phyloP scores from a whole-genome alignment of 768 basidiomycete genomes.

The Melanogaster broomeanus region DNA sequence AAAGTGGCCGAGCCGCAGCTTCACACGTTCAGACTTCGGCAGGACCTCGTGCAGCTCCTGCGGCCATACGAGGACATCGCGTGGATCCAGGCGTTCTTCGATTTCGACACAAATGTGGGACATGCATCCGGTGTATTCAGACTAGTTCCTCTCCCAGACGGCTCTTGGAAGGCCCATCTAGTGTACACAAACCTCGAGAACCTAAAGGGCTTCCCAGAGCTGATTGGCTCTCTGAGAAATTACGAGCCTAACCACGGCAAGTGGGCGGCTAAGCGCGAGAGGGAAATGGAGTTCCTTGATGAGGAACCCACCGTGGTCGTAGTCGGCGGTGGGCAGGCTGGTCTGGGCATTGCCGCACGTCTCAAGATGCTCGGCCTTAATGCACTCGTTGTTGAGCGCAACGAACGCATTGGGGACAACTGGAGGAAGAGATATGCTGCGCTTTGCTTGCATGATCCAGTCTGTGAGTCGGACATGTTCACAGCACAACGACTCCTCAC shows the following conservation, averaged over 20 bases:
- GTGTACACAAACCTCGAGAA: slow-evolving; percentile 54
- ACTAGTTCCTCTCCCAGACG: slow-evolving; percentile 43
- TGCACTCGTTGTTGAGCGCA: slow-evolving; percentile 25
- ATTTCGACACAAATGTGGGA: slow-evolving; percentile 45
- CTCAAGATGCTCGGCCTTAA: slow-evolving; percentile 35
- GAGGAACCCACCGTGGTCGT: slow-evolving; percentile 54
- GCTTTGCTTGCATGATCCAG: slow-evolving; percentile 34
- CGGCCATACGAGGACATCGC: slow-evolving; percentile 36
- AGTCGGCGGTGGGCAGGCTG: slow-evolving; percentile 53
- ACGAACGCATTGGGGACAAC: slow-evolving; percentile 31
- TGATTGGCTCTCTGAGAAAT: slow-evolving; percentile 46
- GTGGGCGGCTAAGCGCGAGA: slow-evolving; percentile 30
- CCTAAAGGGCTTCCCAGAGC: slow-evolving; percentile 46
- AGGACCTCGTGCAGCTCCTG: slow-evolving; percentile 20
- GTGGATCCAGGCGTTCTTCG: slow-evolving; percentile 47
- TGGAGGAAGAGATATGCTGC: slow-evolving; percentile 33
- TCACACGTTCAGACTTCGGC: slow-evolving; percentile 23
- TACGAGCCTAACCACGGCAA: slow-evolving; percentile 36
- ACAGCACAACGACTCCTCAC: not conserved
- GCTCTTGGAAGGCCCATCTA: slow-evolving; percentile 48
- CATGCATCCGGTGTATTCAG: slow-evolving; percentile 46
- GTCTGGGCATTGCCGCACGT: slow-evolving; percentile 58
- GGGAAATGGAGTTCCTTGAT: slow-evolving; percentile 33
- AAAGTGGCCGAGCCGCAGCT: slow-evolving; percentile 15
- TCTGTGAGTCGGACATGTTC: slow-evolving; percentile 22